These are phyloP conservation scores for Mrakia hoshinonis DNA, from an alignment of 768 basidiomycete species.

Conservation along the genomic window DNA sequence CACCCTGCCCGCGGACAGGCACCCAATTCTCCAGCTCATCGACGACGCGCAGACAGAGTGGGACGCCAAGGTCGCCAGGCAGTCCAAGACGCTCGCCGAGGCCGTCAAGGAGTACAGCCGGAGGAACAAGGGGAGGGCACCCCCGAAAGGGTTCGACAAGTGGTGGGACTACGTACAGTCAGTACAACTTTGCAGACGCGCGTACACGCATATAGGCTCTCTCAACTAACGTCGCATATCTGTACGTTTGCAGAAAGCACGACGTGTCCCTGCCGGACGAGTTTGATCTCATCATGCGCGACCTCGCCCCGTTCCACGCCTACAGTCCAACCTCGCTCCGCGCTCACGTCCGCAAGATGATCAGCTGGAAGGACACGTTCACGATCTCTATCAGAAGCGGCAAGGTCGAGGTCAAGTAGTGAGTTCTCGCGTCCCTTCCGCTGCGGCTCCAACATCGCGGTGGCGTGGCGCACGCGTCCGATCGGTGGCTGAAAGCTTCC, in stretches of 20 bases:
- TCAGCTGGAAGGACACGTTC: constrained; percentile 14
- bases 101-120: constrained; percentile 37
- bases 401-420: not conserved
- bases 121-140: constrained; percentile 31
- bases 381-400: constrained; percentile 16
- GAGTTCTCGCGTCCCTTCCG: not conserved
- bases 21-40: constrained; percentile 40
- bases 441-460: too few relatives aligned
- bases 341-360: constrained; percentile 24
- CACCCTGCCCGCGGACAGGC: constrained; percentile 30
- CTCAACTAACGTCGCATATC: not conserved
- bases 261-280: constrained; percentile 37
- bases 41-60: constrained; percentile 34
- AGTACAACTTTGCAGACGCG: too few relatives aligned
- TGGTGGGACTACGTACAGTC: constrained; percentile 38
- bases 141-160: constrained; percentile 39
- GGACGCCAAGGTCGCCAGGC: constrained; percentile 34
- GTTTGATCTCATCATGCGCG: constrained; percentile 36
- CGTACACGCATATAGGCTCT: too few relatives aligned
- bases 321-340: constrained; percentile 34
- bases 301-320: constrained; percentile 36
- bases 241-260: constrained; percentile 31
- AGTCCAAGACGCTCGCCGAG: constrained; percentile 34
- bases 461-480: too few relatives aligned
- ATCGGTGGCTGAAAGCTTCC: too few relatives aligned